Base-by-base conservation (phyloP, 805 yeast genomes). In the Candida argentea region DNA sequence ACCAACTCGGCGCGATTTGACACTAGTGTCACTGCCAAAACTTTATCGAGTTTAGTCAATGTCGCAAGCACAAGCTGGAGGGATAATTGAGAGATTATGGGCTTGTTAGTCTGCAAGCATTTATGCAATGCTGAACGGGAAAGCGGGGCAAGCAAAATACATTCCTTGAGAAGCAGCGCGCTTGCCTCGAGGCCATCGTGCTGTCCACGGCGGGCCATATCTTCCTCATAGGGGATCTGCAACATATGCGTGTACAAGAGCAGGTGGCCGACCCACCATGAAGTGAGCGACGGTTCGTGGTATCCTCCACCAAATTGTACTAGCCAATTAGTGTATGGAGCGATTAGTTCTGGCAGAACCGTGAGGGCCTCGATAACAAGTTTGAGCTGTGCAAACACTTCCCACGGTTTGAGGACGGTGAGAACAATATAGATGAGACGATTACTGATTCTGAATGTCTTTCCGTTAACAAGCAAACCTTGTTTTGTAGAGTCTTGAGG, bases 221-320 rank as follows among this genome's bases (percentile, higher is more conserved):
- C 20, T n/a, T n/a, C n/a, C n/a, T n/a, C n/a, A 5, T 78, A 44
- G 1, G 73, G 70, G 3, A 76, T 39, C 16, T 64, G 61, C n/a
- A 83, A 62, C 5, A 82, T 61, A 32, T 73, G 70, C 1, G 76
- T 63, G 25, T 77, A 54, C 2, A 84, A 49, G 15, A 77, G 57
- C 1, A 84, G 69, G 51, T 71, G 79, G 5, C 91, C 81, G 26
- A 85, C 62, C 86, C 93, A 87, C 57, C 80, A 84, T 8, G 89
- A 76, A 1, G 89, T 65, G 31, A 80, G 55, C 27, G 76, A 71
- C 1, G 96, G 94, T 35, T 82, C 93, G 44, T 82, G 79, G 12
- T 73, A 60, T 12, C 87, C 86, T 30, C 76, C 73, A 3, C 76
- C 67, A 28, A 56, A 52, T n/a, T 59, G 47, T 3, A 70, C 65